Evolutionary conservation across 1,139 yeast species (phyloP), one percentile per base, ranked within the genome.

Genomic region (Yamadazyma dushanensis): DNA sequence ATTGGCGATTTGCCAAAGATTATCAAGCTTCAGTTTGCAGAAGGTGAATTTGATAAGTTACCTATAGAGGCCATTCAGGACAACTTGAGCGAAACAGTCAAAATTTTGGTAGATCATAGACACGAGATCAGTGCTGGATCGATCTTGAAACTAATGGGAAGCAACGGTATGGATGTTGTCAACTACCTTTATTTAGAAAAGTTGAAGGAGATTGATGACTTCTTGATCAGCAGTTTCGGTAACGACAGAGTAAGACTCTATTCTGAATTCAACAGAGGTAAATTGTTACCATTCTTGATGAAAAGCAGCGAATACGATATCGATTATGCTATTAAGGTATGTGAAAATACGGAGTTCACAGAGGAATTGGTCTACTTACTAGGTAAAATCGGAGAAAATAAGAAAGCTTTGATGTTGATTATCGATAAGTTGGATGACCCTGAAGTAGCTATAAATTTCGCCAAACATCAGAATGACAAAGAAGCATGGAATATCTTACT

Each of bases 301-400:
- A 56, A 52, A 36, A 62, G 61, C 43, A 71, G 67, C 38, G 70
- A 80, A 41, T 92, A 89, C 58, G 77, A 85, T 44, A 74, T 88
- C 28, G 86, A 80, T 34, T 51, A 56, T 22, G 96, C 96, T 0
- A 77, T 88, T 14, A 57, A 62, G 8, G 57, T 83, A 1, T 87
- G 96, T 50, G 80, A 80, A 40, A 41, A 57, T 8, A 67, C 71
- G 29, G 70, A 69, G 1, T 61, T 64, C 32, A 72, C 70, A 22
- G 79, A 83, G 32, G 97, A 90, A 53, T 66, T 88, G 33, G 95
- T 92, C 0, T 89, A 80, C 50, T 61, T 92, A 24, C 71, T 88
- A 44, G 95, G 96, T 6, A 80, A 80, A 50, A 81, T 86, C 20
- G 98, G 98, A 1, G 86, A 86, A 46, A 80, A 83, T 41, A 76